phyloP scores from a whole-genome alignment of 768 basidiomycete species.

The Cyclocybe cylindracea region DNA sequence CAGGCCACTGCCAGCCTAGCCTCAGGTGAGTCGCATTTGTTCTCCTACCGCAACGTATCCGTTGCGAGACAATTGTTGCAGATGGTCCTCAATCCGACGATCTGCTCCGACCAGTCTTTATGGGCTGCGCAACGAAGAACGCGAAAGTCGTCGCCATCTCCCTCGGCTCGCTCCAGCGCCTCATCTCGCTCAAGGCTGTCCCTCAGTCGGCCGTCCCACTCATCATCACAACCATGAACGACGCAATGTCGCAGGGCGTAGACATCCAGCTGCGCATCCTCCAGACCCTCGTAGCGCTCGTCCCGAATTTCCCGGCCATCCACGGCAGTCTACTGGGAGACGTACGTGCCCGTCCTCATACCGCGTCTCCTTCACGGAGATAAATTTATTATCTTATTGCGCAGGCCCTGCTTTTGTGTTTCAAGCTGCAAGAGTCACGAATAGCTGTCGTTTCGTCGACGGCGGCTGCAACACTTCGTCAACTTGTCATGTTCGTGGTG shows the following conservation, averaged over 20 bases:
- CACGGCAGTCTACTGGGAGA: slow-evolving; percentile 81
- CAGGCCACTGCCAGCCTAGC: slow-evolving; percentile 71
- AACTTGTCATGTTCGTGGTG: slow-evolving; percentile 96
- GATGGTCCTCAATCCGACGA: slow-evolving; percentile 81
- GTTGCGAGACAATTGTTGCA: slow-evolving; percentile 22
- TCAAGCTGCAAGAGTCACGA: slow-evolving; percentile 92
- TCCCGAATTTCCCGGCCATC: slow-evolving; percentile 84
- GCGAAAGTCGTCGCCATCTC: slow-evolving; percentile 94
- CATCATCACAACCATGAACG: slow-evolving; percentile 82
- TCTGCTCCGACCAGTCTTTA: slow-evolving; percentile 84
- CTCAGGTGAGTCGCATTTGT: slow-evolving; percentile 55
- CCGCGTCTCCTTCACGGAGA: neutral
- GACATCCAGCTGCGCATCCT: slow-evolving; percentile 95
- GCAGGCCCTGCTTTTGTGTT: slow-evolving; percentile 89
- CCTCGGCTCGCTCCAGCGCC: slow-evolving; percentile 85
- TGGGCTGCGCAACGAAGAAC: slow-evolving; percentile 92
- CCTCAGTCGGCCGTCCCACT: slow-evolving; percentile 75
- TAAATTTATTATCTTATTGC: neutral
- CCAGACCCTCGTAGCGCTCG: slow-evolving; percentile 87
- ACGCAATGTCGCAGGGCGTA: slow-evolving; percentile 91
- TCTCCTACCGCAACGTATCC: neutral
- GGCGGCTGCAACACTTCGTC: slow-evolving; percentile 92
- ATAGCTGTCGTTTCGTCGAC: slow-evolving; percentile 97
- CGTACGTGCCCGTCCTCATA: slow-evolving; percentile 44
- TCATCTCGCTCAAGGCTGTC: slow-evolving; percentile 86